Conservation (phyloP, 2,329 filamentous ascomycete genomes). For the Phyllosticta citrichinensis region DNA sequence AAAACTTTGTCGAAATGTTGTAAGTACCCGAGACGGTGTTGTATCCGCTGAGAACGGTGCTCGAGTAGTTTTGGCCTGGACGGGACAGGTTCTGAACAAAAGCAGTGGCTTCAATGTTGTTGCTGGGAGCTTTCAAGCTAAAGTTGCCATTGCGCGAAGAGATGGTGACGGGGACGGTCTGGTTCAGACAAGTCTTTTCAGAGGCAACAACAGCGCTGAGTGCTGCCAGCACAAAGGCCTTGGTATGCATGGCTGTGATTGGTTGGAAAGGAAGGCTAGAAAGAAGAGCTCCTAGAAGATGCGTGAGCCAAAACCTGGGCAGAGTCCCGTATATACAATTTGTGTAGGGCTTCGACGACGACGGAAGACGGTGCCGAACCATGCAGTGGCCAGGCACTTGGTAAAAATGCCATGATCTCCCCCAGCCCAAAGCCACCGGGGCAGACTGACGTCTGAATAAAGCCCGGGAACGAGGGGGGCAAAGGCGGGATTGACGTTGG, state of each 20-base stretch:
- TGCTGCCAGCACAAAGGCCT: neutral
- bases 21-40: constrained; percentile 44
- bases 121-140: neutral
- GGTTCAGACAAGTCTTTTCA: constrained; percentile 6
- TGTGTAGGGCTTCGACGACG: neutral
- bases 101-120: constrained; percentile 47
- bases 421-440: neutral
- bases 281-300: neutral
- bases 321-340: neutral
- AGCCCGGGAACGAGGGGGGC: neutral
- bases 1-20: constrained; percentile 51
- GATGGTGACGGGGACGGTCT: constrained; percentile 7
- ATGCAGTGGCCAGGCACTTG: neutral
- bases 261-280: neutral
- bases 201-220: constrained; percentile 4
- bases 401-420: neutral
- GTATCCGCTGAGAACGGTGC: constrained; percentile 38
- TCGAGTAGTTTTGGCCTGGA: constrained; percentile 42
- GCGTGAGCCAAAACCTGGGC: neutral
- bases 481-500: neutral
- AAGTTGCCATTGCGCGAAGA: constrained; percentile 3
- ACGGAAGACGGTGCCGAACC: neutral
- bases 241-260: neutral
- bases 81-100: constrained; percentile 43
- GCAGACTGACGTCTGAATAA: neutral